Conservation (phyloP, 371 early-diverging fungal genomes). For the Actinomortierella ambigua region DNA sequence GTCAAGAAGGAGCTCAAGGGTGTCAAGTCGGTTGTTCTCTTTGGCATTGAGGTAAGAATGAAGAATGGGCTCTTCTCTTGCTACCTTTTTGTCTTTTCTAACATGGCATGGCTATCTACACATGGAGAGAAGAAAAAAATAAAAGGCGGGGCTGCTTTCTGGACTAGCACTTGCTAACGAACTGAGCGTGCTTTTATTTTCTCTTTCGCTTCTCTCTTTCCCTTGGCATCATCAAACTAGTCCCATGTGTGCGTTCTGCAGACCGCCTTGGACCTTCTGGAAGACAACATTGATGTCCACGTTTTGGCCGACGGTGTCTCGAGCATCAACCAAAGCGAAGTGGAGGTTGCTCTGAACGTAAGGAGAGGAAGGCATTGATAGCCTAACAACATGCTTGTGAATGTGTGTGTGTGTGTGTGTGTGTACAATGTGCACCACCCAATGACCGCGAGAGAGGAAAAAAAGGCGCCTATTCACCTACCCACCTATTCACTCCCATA, state of each 20-base stretch:
- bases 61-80: neutral
- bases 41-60: conserved; percentile 85
- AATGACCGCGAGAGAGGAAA: too few relatives aligned
- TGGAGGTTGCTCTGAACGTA: conserved; percentile 82
- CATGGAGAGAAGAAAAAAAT: neutral
- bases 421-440: too few relatives aligned
- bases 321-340: conserved; percentile 84
- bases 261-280: conserved; percentile 88
- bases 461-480: too few relatives aligned
- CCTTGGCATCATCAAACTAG: conserved; percentile 36
- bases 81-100: neutral
- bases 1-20: conserved; percentile 65
- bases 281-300: conserved; percentile 77
- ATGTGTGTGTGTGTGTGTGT: too few relatives aligned
- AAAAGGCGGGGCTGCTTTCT: neutral
- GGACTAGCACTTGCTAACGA: neutral
- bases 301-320: conserved; percentile 93
- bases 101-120: neutral
- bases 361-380: conserved; percentile 16
- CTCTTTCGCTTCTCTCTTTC: neutral
- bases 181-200: neutral
- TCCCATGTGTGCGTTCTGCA: conserved; percentile 95
- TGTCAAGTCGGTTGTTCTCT: conserved; percentile 76
- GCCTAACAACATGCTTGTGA: too few relatives aligned
- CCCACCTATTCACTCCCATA: too few relatives aligned